These are phyloP conservation scores for Cryptococcus floricola DNA, from an alignment of 1,284 basidiomycete genomes.

Conservation along the genomic window DNA sequence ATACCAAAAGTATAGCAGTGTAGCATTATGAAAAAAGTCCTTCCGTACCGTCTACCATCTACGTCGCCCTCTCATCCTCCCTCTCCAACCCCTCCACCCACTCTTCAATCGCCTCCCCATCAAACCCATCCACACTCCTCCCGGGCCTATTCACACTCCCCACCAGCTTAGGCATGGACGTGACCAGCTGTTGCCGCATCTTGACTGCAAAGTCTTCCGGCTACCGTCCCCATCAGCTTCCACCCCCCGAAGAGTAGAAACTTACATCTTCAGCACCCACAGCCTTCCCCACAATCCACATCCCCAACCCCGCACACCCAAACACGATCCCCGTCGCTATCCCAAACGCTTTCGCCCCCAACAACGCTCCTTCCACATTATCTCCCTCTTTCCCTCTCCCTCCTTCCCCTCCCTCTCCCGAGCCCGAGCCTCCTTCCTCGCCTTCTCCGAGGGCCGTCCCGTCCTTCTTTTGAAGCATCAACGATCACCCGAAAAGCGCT, in stretches of 20 bases:
- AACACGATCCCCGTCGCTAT: constrained; percentile 41
- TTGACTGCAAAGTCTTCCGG: constrained; percentile 33
- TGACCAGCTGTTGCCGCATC: constrained; percentile 29
- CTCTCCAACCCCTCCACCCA: no score
- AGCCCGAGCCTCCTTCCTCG: not conserved
- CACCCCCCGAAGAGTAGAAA: not conserved
- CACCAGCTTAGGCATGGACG: constrained; percentile 22
- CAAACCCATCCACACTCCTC: constrained; percentile 12
- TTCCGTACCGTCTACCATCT: no score
- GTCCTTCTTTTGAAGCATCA: not conserved
- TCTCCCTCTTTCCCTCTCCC: not conserved
- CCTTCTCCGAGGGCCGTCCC: constrained; percentile 1
- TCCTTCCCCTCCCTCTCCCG: not conserved
- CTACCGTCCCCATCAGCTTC: constrained; percentile 9
- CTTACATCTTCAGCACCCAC: constrained; percentile 40
- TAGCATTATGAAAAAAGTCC: no score
- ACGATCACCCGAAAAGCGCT: constrained; percentile 19
- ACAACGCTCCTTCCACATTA: constrained; percentile 9
- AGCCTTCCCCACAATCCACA: constrained; percentile 29
- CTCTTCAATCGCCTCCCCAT: constrained; percentile 13
- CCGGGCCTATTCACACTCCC: constrained; percentile 14
- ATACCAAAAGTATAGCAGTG: no score
- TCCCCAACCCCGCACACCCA: constrained; percentile 32
- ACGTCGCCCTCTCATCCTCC: no score
- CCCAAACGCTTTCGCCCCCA: constrained; percentile 37